Percentiles rank a stretch among this genome's conserved stretches.
Conservation (phyloP, 2,329 filamentous ascomycete species). For the Neopestalotiopsis sp. region DNA sequence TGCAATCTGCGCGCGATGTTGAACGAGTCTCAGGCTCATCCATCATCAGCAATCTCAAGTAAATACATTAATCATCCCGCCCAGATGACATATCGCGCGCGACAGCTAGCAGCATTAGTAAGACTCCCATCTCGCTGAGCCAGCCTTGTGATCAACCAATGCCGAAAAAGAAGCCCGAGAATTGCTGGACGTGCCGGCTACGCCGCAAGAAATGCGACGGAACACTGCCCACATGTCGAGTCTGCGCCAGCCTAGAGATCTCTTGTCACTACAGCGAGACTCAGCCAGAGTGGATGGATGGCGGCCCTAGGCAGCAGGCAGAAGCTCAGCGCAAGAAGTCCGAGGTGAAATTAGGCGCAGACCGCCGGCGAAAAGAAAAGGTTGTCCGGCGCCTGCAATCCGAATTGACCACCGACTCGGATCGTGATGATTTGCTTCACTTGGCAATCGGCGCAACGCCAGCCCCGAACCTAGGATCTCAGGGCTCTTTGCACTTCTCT, state of each 20-base stretch:
- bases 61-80: too few relatives aligned
- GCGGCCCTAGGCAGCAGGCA: constrained; percentile 51
- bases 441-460: not conserved
- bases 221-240: constrained; percentile 54
- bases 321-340: constrained; percentile 59
- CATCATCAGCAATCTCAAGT: too few relatives aligned
- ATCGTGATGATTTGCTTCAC: not conserved
- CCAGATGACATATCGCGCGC: not conserved
- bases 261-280: constrained; percentile 58
- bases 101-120: not conserved
- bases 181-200: constrained; percentile 67
- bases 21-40: too few relatives aligned
- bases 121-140: not conserved
- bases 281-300: constrained; percentile 67
- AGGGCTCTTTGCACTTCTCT: not conserved
- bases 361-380: constrained; percentile 53
- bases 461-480: not conserved
- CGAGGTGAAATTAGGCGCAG: constrained; percentile 61
- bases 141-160: not conserved
- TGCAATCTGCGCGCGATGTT: not conserved
- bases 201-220: constrained; percentile 68
- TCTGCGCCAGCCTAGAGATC: constrained; percentile 59
- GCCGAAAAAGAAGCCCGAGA: constrained; percentile 31
- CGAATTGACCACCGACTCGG: not conserved
- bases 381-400: not conserved